Base-by-base conservation (phyloP, 2,329 filamentous ascomycete species). In the Fusarium albosuccineum region DNA sequence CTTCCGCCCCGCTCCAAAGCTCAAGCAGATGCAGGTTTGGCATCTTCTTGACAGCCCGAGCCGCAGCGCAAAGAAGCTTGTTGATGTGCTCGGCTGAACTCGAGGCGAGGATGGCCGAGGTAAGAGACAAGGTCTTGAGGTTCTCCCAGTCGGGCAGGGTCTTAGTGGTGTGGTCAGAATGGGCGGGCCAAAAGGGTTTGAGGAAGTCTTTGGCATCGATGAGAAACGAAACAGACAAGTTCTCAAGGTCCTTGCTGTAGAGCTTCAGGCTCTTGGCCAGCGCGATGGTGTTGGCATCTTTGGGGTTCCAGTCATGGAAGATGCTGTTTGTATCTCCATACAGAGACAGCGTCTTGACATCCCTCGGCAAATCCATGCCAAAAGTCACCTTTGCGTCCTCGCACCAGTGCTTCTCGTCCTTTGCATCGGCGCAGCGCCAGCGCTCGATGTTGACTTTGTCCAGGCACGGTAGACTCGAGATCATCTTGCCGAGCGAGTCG, bases 141-240 rank as follows among this genome's bases (percentile, higher is more conserved):
- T 48, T 5, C 1, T 44, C 10, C 65, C 65, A 68, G 2, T 16
- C 9, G 6, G 46, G 48, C 1, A 65, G 5, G 3, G 9, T 30
- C 2, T 8, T 8, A 0, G 26, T 41, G 1, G 11, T 16, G 10
- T 14, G 14, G 4, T 37, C 57, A 3, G 54, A 41, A 11, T 16
- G 8, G 11, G 34, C 13, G 3, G 29, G 10, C 27, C 27, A 34
- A 10, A 57, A 61, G 5, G 48, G 49, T 1, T 10, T 7, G 2
- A 62, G 16, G 9, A 68, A 68, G 1, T 67, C 48, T 8, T 46
- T 39, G 10, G 65, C 65, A 0, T 68, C 64, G 27, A 58, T 49
- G 1, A 68, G 17, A 11, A 58, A 49, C 1, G 61, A 61, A 6
- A 68, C 16, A 3, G 65, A 66, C 1, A 68, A 8, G 7, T 44